Conservation (phyloP, 192 early-diverging fungal genomes). For the Rhizophlyctis rosea region DNA sequence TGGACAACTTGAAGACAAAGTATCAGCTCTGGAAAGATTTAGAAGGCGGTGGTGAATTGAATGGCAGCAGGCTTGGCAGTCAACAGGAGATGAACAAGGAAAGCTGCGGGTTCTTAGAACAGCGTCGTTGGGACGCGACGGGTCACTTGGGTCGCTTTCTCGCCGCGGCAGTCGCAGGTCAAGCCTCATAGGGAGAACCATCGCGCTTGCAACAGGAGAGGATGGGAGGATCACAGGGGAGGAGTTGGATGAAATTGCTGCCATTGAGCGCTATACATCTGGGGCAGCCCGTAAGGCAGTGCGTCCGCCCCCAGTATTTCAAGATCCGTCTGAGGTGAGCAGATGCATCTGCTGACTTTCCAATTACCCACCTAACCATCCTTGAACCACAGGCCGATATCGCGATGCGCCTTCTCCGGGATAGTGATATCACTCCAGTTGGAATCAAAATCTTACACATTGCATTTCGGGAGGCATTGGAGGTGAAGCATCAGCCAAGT, state of each 20-base stretch:
- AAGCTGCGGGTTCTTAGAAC: neutral
- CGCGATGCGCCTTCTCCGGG: slow-evolving; percentile 4
- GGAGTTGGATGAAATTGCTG: neutral
- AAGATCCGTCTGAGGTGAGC: neutral
- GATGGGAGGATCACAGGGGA: neutral
- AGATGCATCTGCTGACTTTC: neutral
- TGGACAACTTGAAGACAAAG: neutral
- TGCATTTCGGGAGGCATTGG: slow-evolving; percentile 2
- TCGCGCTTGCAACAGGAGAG: neutral
- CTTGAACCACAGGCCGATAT: neutral
- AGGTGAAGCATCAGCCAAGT: neutral
- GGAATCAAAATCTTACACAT: slow-evolving; percentile 1
- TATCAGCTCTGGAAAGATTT: neutral
- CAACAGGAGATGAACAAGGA: neutral
- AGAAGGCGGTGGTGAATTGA: neutral
- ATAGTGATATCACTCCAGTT: neutral
- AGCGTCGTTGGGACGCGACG: neutral
- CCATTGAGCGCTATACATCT: slow-evolving; percentile 3
- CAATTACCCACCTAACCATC: too few species aligned
- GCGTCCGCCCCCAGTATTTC: neutral
- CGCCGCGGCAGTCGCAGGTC: neutral
- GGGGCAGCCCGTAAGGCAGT: neutral
- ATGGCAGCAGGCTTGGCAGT: neutral
- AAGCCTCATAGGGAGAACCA: neutral
- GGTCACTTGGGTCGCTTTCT: too few species aligned